Percentiles rank a stretch among this genome's conserved stretches.
Evolutionary conservation across 768 basidiomycete genomes (phyloP).

Genomic region (Tricholoma sp.): DNA sequence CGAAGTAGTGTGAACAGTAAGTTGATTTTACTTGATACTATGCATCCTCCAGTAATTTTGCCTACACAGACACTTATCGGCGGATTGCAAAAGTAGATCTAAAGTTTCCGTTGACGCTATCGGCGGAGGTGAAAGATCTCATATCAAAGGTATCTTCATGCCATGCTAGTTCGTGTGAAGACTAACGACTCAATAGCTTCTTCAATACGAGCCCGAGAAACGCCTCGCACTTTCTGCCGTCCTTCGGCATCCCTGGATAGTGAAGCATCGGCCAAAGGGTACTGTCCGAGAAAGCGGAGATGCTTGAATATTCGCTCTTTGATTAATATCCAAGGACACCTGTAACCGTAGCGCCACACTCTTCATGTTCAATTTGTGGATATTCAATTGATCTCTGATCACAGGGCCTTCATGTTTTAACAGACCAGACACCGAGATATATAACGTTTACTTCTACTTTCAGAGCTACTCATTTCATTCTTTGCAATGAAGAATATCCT

Average conservation of each 20-base stretch:
- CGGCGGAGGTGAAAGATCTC: constrained; percentile 62
- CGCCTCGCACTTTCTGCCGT: constrained; percentile 75
- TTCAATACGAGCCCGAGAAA: constrained; percentile 75
- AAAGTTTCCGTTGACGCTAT: constrained; percentile 52
- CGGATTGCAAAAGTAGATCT: constrained; percentile 89
- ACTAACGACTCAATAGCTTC: constrained; percentile 48
- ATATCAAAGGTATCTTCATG: constrained; percentile 47
- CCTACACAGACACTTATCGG: constrained; percentile 73
- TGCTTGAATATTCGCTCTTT: background rate
- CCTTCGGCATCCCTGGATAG: constrained; percentile 82
- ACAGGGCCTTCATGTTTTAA: too few species aligned
- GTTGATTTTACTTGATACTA: constrained; percentile 15
- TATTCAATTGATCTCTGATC: background rate
- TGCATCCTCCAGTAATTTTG: background rate
- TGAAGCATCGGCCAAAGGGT: constrained; percentile 56
- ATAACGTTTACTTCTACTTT: too few species aligned
- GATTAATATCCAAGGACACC: background rate
- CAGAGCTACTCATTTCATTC: too few species aligned
- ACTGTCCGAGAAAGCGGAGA: constrained; percentile 18
- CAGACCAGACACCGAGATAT: too few species aligned
- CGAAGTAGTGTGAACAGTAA: constrained; percentile 68
- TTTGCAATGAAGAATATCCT: too few species aligned
- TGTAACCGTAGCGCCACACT: background rate
- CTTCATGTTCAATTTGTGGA: background rate
- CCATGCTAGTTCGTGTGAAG: constrained; percentile 5